A percentile compares a stretch with the other conserved stretches of the same genome.
Conservation (phyloP, 2,329 filamentous ascomycete genomes). For the Colletotrichum noveboracense region DNA sequence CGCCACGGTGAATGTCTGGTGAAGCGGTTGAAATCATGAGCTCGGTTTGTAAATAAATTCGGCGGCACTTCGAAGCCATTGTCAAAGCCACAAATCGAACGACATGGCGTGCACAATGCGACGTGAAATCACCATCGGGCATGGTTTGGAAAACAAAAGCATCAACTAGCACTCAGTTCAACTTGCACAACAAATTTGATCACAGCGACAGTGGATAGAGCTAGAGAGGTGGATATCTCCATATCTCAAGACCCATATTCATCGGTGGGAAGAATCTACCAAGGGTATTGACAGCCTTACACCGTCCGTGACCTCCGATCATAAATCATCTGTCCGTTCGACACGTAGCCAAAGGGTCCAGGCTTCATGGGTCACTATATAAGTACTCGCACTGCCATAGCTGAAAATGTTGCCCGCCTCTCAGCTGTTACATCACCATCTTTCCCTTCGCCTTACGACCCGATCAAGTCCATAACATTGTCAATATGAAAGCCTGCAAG, state of each 20-base stretch:
- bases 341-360: not conserved
- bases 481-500: not conserved
- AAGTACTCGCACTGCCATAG: not conserved
- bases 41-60: not conserved
- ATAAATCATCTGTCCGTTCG: not conserved
- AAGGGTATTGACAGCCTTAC: not conserved
- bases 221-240: not conserved
- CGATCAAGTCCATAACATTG: not conserved
- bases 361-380: not conserved
- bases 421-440: not conserved
- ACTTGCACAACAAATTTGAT: not conserved
- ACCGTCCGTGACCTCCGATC: not conserved
- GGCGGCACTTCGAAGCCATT: not conserved
- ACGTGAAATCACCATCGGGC: not conserved
- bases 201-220: not conserved
- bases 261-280: not conserved
- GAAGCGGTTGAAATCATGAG: not conserved
- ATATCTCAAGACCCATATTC: not conserved
- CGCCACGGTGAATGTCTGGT: not conserved
- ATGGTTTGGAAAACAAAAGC: not conserved
- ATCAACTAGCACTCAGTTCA: not conserved
- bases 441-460: not conserved
- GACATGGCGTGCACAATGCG: not conserved
- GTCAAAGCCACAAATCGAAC: not conserved
- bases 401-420: not conserved